A percentile compares a stretch with the other conserved stretches of the same genome.
Conservation (phyloP, 2,329 filamentous ascomycete species). For the Venturia asperata region DNA sequence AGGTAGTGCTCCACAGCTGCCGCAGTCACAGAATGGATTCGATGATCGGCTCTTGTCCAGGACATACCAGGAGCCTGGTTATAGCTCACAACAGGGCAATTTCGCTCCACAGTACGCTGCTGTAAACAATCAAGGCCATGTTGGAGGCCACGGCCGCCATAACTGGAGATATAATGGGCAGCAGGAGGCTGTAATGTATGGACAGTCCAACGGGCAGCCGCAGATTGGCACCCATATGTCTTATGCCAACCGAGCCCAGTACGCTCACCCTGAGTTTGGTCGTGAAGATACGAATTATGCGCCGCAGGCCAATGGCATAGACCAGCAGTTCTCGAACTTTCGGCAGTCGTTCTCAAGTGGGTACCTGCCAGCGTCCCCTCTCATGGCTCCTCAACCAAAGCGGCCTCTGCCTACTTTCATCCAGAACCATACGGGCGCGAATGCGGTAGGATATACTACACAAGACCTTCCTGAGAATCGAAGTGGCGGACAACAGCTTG, state of each 20-base stretch:
- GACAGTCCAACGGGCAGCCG: neutral
- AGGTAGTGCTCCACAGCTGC: neutral
- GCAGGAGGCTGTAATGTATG: neutral
- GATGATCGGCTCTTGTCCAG: neutral
- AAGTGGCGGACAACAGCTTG: too few species aligned
- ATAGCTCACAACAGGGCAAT: neutral
- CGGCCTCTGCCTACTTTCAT: neutral
- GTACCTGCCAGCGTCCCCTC: neutral
- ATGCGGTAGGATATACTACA: neutral
- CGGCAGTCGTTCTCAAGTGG: neutral
- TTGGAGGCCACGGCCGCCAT: neutral
- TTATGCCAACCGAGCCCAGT: neutral
- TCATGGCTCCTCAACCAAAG: neutral
- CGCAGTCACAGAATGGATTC: neutral
- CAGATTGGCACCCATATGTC: neutral
- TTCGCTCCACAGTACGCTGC: neutral
- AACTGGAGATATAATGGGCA: neutral
- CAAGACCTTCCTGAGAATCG: neutral
- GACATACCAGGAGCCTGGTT: neutral
- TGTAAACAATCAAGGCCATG: neutral
- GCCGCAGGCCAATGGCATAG: neutral
- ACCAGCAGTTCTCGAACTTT: neutral
- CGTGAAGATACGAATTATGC: neutral
- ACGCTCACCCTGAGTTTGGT: neutral
- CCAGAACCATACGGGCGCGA: neutral